These are phyloP conservation scores for Fusarium continuum DNA, from an alignment of 2,329 filamentous ascomycete species.

Conservation along the genomic window DNA sequence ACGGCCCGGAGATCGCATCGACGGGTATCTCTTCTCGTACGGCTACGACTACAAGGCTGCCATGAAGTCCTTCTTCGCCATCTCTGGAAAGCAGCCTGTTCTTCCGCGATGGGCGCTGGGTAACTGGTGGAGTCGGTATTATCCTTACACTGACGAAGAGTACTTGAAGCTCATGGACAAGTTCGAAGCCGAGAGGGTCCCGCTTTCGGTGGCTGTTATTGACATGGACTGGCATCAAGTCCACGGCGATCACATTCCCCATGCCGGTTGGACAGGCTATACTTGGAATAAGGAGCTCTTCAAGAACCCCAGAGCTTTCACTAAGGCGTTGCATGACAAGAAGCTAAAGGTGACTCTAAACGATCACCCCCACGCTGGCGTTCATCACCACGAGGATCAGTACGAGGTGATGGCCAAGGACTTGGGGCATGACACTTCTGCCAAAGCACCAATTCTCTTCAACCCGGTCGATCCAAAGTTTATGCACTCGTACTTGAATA, in stretches of 20 bases:
- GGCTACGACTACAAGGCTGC: slow-evolving; percentile 65
- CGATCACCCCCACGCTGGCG: slow-evolving; percentile 68
- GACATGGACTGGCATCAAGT: slow-evolving; percentile 76
- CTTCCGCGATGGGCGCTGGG: slow-evolving; percentile 67
- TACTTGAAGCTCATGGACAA: slow-evolving; percentile 67
- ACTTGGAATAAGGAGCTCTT: slow-evolving; percentile 64
- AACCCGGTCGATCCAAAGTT: slow-evolving; percentile 64
- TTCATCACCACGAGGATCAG: slow-evolving; percentile 64
- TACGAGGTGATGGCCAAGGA: slow-evolving; percentile 64
- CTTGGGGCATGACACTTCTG: slow-evolving; percentile 59
- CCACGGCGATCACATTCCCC: slow-evolving; percentile 53
- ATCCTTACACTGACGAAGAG: slow-evolving; percentile 64
- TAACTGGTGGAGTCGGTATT: slow-evolving; percentile 74
- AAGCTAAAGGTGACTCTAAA: slow-evolving; percentile 66
- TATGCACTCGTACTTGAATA: slow-evolving; percentile 65
- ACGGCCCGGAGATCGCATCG: slow-evolving; percentile 57
- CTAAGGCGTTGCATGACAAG: slow-evolving; percentile 59
- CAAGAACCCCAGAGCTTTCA: slow-evolving; percentile 63
- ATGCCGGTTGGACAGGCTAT: slow-evolving; percentile 62
- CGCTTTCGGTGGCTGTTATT: slow-evolving; percentile 67
- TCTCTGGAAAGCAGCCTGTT: slow-evolving; percentile 65
- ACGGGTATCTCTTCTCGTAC: slow-evolving; percentile 69
- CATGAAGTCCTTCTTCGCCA: slow-evolving; percentile 61
- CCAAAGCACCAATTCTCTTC: slow-evolving; percentile 62
- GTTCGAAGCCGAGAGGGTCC: slow-evolving; percentile 61